Conservation (phyloP, 305 asterid genomes). For the Solanum hybrid region DNA sequence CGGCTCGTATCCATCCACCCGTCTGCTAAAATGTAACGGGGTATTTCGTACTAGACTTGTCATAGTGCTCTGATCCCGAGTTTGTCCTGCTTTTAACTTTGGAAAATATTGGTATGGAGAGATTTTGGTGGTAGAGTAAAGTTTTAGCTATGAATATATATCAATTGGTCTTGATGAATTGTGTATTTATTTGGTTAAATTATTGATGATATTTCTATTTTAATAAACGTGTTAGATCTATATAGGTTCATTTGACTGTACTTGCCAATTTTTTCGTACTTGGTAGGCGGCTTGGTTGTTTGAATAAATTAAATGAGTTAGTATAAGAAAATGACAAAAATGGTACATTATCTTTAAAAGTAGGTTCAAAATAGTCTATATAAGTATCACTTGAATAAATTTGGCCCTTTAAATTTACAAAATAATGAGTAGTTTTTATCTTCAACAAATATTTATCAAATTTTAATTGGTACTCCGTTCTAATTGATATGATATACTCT, state of each 20-base stretch:
- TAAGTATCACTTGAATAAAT: background rate
- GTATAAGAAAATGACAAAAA: background rate
- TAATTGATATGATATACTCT: background rate
- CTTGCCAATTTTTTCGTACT: background rate
- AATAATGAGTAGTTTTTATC: background rate
- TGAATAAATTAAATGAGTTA: background rate
- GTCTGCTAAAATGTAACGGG: constrained; percentile 10
- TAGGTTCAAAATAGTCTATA: background rate
- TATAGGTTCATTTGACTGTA: background rate
- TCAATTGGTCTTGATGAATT: background rate
- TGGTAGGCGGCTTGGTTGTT: background rate
- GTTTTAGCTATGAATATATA: background rate
- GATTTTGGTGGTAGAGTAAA: background rate
- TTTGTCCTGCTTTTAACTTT: background rate
- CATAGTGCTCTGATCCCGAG: background rate
- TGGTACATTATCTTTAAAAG: background rate
- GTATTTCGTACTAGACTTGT: constrained; percentile 1
- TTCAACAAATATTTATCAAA: background rate
- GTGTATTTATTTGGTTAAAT: background rate
- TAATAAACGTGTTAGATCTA: background rate
- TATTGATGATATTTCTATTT: background rate
- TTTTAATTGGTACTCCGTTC: rapidly evolving
- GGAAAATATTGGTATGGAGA: background rate
- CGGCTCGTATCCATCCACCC: constrained; percentile 16
- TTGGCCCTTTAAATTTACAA: background rate